Conservation (phyloP, 2,329 filamentous ascomycete species). For the Aspergillus calidoustus region DNA sequence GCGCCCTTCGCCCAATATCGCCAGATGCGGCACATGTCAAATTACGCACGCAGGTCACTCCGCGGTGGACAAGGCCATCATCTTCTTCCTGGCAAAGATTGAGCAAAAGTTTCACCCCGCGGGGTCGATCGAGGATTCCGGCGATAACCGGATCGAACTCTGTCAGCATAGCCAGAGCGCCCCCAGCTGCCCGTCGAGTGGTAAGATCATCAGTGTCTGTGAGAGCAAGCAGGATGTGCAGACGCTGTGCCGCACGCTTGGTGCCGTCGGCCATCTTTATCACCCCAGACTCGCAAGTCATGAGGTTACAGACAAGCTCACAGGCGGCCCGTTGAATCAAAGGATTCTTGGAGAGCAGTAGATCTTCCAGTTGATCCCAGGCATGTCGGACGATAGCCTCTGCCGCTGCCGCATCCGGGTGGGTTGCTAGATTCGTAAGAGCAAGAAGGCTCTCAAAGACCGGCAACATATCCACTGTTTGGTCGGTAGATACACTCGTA, state of each 20-base stretch:
- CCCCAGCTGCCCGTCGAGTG: conserved; percentile 82
- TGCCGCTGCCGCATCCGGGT: conserved; percentile 52
- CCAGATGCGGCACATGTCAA: conserved; percentile 67
- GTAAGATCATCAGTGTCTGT: conserved; percentile 81
- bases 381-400: conserved; percentile 75
- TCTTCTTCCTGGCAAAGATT: conserved; percentile 74
- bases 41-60: conserved; percentile 75
- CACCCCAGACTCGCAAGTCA: conserved; percentile 50
- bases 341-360: conserved; percentile 75
- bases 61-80: conserved; percentile 61
- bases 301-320: conserved; percentile 88
- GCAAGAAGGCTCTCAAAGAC: conserved; percentile 90
- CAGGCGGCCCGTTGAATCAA: conserved; percentile 81
- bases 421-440: conserved; percentile 87
- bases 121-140: conserved; percentile 70
- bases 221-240: conserved; percentile 85
- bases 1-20: conserved; percentile 65
- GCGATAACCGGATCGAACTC: conserved; percentile 75
- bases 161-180: conserved; percentile 83
- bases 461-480: conserved; percentile 77
- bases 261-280: conserved; percentile 58
- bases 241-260: conserved; percentile 69
- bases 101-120: conserved; percentile 79
- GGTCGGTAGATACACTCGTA: conserved; percentile 54
- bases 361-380: conserved; percentile 80